phyloP scores from a whole-genome alignment of 805 yeast genomes.

The Candida ipomoeae region DNA sequence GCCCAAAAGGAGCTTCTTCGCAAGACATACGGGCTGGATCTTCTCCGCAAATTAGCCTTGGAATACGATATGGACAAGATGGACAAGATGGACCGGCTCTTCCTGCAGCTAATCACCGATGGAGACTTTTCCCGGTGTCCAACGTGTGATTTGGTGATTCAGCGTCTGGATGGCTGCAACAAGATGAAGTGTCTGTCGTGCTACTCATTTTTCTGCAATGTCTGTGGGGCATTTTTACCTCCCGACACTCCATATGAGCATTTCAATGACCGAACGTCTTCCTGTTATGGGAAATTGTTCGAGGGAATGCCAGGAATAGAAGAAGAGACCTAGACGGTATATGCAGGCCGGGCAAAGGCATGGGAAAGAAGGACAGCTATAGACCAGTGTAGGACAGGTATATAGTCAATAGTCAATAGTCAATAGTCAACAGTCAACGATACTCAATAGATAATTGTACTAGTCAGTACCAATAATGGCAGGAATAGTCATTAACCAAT shows the following conservation, averaged over 20 bases:
- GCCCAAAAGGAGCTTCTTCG: constrained; percentile 20
- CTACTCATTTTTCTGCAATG: constrained; percentile 45
- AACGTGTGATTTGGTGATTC: constrained; percentile 44
- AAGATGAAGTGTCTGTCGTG: constrained; percentile 57
- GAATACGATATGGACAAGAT: constrained; percentile 48
- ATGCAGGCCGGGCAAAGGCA: too few species aligned
- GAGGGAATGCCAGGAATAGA: constrained; percentile 41
- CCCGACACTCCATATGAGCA: constrained; percentile 49
- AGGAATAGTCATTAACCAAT: too few species aligned
- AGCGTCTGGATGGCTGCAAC: constrained; percentile 60
- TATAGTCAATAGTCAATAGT: too few species aligned
- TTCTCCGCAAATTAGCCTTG: constrained; percentile 39
- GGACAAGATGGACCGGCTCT: constrained; percentile 32
- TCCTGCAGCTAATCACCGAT: constrained; percentile 40
- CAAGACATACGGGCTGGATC: constrained; percentile 42
- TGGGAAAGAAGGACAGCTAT: too few species aligned
- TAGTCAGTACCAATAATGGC: too few species aligned
- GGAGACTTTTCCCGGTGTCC: constrained; percentile 52
- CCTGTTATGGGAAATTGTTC: constrained; percentile 49
- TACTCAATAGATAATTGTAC: too few species aligned
- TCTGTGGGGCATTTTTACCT: constrained; percentile 45
- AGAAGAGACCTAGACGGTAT: background rate
- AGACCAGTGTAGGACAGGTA: too few species aligned
- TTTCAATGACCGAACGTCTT: constrained; percentile 37
- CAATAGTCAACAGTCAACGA: too few species aligned